Percentiles rank a stretch among this genome's conserved stretches.
Conservation (phyloP, 164 flowering plant species). For the Nymphaea colorata region DNA sequence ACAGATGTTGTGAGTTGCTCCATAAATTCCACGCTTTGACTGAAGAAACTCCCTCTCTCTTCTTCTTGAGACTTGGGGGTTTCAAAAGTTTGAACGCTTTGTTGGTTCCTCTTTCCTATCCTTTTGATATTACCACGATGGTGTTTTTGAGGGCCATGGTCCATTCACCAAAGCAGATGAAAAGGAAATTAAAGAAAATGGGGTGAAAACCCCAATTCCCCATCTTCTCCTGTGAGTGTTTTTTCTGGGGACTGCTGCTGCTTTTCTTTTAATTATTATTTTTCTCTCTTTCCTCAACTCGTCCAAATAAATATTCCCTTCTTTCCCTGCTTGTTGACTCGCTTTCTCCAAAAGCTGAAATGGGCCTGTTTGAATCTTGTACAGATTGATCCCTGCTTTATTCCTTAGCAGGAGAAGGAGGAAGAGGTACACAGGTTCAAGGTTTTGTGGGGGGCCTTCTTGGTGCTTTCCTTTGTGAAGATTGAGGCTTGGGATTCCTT, state of each 20-base stretch:
- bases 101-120: background rate
- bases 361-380: background rate
- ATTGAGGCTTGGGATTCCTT: background rate
- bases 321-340: background rate
- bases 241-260: background rate
- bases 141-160: background rate
- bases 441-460: background rate
- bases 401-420: background rate
- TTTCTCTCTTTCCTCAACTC: background rate
- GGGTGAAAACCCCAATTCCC: background rate
- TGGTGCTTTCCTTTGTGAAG: background rate
- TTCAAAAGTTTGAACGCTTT: background rate
- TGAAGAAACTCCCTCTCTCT: no score
- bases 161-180: background rate
- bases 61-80: background rate
- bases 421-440: no score
- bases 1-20: no score
- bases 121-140: background rate
- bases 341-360: background rate
- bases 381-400: background rate
- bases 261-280: no score
- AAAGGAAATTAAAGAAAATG: no score
- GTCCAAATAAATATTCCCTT: background rate
- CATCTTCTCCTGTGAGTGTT: background rate
- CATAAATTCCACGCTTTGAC: no score